phyloP scores from a whole-genome alignment of 2,329 filamentous ascomycete genomes.

The Samsoniella hepiali region DNA sequence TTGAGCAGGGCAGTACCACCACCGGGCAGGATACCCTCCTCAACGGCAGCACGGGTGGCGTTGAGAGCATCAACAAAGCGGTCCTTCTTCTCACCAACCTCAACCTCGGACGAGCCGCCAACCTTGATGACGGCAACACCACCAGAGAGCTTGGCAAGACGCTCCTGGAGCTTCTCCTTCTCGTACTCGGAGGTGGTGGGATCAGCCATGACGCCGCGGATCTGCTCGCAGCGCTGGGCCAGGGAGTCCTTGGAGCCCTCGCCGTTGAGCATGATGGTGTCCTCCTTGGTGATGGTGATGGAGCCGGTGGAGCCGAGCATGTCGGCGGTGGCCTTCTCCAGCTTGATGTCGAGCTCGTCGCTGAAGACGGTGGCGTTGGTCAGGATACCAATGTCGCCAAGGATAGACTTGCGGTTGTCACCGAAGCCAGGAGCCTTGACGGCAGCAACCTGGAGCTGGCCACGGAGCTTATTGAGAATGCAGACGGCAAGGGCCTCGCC shows the following conservation, averaged over 20 bases:
- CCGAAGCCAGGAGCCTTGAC: slow-evolving; percentile 99
- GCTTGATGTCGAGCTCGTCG: slow-evolving; percentile 97
- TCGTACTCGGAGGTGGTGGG: slow-evolving; percentile 96
- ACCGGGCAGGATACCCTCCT: slow-evolving; percentile 98
- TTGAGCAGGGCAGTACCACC: slow-evolving; percentile 98
- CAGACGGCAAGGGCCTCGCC: slow-evolving; percentile 97
- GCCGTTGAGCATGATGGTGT: slow-evolving; percentile 97
- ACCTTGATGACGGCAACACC: slow-evolving; percentile 99
- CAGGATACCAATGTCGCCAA: slow-evolving; percentile 91
- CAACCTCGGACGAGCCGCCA: slow-evolving; percentile 93
- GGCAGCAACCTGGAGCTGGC: slow-evolving; percentile 95
- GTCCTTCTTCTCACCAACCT: slow-evolving; percentile 99
- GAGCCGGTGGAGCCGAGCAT: slow-evolving; percentile 96
- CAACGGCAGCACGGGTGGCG: slow-evolving; percentile 94
- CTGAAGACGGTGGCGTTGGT: slow-evolving; percentile 98
- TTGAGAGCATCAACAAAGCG: slow-evolving; percentile 98
- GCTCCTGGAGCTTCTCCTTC: slow-evolving; percentile 99
- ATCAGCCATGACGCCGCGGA: slow-evolving; percentile 93
- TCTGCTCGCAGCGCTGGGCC: slow-evolving; percentile 96
- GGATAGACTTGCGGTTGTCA: slow-evolving; percentile 99
- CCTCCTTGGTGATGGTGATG: slow-evolving; percentile 99
- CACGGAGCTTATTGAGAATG: slow-evolving; percentile 99
- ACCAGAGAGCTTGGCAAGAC: slow-evolving; percentile 97
- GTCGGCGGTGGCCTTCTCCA: slow-evolving; percentile 94
- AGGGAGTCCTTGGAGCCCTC: slow-evolving; percentile 94